Percentiles rank a stretch among this genome's conserved stretches.
Conservation (phyloP, 169 alveolate genomes). For the Plasmodium ovale region DNA sequence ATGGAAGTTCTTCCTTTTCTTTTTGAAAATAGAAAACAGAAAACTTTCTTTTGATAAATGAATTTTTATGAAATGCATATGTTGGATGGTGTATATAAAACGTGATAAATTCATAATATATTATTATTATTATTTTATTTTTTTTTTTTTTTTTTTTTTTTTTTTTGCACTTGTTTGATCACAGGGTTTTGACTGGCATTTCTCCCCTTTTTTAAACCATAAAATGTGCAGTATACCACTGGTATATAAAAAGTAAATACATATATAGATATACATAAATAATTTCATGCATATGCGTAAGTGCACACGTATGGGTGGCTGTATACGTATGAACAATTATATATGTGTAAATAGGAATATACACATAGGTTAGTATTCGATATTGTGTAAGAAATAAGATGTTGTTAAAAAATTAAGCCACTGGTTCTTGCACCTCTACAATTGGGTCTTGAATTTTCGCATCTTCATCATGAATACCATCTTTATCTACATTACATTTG, state of each 20-base stretch:
- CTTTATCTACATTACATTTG: slow-evolving; percentile 37
- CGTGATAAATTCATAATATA: too few relatives aligned
- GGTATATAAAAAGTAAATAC: neutral
- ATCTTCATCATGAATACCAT: slow-evolving; percentile 19
- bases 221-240: slow-evolving; percentile 1
- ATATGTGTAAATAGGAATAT: neutral
- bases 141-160: too few relatives aligned
- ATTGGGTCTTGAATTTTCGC: slow-evolving; percentile 54
- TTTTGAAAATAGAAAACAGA: neutral
- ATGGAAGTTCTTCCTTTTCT: slow-evolving; percentile 29
- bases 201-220: slow-evolving; percentile 8
- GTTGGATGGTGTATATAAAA: neutral
- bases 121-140: too few relatives aligned
- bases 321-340: neutral
- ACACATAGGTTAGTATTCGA: neutral
- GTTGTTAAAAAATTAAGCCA: slow-evolving; percentile 29
- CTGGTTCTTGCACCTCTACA: slow-evolving; percentile 75
- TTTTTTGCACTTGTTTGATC: neutral
- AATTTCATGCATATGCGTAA: neutral
- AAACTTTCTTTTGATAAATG: slow-evolving; percentile 7
- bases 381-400: neutral
- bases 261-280: neutral
- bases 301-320: neutral
- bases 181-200: slow-evolving; percentile 15
- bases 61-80: slow-evolving; percentile 7